phyloP scores from a whole-genome alignment of 257 asterid genomes.

The Fraxinus quadrangulata region DNA sequence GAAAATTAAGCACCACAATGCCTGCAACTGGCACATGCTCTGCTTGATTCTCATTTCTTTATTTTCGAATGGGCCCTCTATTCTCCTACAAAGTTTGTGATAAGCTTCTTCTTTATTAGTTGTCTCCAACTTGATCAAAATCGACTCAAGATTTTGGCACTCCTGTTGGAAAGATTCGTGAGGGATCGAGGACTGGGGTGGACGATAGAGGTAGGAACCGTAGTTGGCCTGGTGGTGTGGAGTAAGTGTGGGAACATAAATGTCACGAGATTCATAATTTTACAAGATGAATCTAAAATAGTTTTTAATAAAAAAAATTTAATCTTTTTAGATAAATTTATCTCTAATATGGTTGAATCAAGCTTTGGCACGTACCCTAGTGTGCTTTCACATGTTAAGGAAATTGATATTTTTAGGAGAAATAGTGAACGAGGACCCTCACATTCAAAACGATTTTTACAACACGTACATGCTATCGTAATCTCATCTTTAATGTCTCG shows the following conservation, averaged over 20 bases:
- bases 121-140: background rate
- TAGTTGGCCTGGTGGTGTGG: background rate
- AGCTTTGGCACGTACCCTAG: background rate
- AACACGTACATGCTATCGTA: too few species aligned
- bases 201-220: background rate
- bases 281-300: background rate
- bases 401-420: slow-evolving; percentile 7
- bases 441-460: too few species aligned
- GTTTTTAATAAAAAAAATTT: background rate
- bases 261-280: too few species aligned
- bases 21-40: slow-evolving; percentile 50
- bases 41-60: slow-evolving; percentile 22
- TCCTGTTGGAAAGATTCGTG: background rate
- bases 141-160: background rate
- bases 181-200: background rate
- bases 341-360: slow-evolving; percentile 17
- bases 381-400: background rate
- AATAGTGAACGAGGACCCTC: background rate
- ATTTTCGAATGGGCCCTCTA: slow-evolving; percentile 25
- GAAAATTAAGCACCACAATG: slow-evolving; percentile 30
- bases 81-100: background rate
- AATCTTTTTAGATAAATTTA: background rate
- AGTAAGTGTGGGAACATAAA: too few species aligned
- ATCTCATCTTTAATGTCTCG: too few species aligned
- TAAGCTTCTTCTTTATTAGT: background rate